Evolutionary conservation across 148 eudicot species (phyloP), one percentile per base, ranked within the genome.

Genomic region (Oxyria digyna): DNA sequence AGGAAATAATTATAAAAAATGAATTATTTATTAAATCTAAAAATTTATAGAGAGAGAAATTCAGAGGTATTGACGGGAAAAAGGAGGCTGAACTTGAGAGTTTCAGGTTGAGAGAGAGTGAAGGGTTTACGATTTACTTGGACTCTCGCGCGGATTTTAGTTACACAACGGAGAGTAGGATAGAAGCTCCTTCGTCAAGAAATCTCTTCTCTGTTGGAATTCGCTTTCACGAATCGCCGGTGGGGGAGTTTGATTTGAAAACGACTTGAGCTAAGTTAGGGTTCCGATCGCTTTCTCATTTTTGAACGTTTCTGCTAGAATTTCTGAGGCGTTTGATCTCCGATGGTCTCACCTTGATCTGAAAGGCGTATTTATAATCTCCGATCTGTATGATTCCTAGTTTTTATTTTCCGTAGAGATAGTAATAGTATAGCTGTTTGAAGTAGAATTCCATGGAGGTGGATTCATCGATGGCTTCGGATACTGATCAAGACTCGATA

Each of bases 401-500:
- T 20, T 13, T 66, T n/a, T n/a, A n/a, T n/a, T n/a, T 24, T 72
- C 37, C 17, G 5, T 27, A 14, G 37, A 29, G 3, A 14, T 59
- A 32, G n/a, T n/a, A n/a, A n/a, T 35, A 35, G 4, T 4, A 6
- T 21, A 20, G 24, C 31, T 33, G 55, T 52, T 42, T 17, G 15
- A 4, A 42, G 29, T 9, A 26, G 27, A 20, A 62, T 66, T 66
- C 66, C 52, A 88, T 88, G 94, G 94, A 88, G 67, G 88, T 85
- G 4, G 94, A 88, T 84, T 82, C 90, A 49, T 72, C 87, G 72
- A 74, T 81, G 70, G 74, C 66, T 68, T 62, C 83, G 42, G 81
- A 78, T 42, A 69, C 85, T 75, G 81, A 85, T 81, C 82, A 75
- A 72, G 82, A 77, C 79, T 74, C 82, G 29, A 1, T 76, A n/a